A percentile compares a stretch with the other conserved stretches of the same genome.
phyloP scores from a whole-genome alignment of 2,329 filamentous ascomycete genomes.

The Xylaria sp. region DNA sequence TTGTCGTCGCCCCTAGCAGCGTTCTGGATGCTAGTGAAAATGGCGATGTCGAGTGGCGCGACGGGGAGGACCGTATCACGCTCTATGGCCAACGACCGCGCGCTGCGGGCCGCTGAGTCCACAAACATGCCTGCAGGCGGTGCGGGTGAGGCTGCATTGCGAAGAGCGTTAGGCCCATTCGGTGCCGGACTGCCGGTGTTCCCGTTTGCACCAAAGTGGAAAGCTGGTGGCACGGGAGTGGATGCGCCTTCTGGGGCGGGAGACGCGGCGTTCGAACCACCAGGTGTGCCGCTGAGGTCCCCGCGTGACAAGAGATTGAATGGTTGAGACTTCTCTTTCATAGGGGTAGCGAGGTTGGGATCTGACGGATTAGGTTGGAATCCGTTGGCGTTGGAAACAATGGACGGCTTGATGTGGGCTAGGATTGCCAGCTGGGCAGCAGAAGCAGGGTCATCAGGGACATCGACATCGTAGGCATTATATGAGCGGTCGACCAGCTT shows the following conservation, averaged over 20 bases:
- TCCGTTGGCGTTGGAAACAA: conserved; percentile 59
- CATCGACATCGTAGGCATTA: conserved; percentile 89
- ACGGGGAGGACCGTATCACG: conserved; percentile 84
- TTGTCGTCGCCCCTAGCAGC: conserved; percentile 90
- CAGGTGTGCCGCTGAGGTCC: conserved; percentile 79
- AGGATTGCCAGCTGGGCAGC: conserved; percentile 79
- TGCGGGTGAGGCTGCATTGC: conserved; percentile 47
- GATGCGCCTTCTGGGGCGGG: conserved; percentile 81
- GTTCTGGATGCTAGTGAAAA: conserved; percentile 88
- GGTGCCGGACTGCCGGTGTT: conserved; percentile 51
- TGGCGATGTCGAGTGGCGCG: conserved; percentile 86
- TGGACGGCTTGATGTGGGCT: conserved; percentile 68
- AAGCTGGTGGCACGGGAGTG: conserved; percentile 71
- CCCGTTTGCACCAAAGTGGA: conserved; percentile 65
- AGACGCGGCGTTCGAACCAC: conserved; percentile 86
- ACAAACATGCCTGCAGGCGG: conserved; percentile 60
- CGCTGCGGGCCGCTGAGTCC: conserved; percentile 61
- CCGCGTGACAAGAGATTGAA: conserved; percentile 77
- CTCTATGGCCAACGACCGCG: conserved; percentile 66
- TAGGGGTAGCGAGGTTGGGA: conserved; percentile 65
- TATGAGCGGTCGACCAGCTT: conserved; percentile 88
- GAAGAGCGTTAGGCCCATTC: conserved; percentile 52
- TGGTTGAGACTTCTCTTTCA: conserved; percentile 71
- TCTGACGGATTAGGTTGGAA: conserved; percentile 52
- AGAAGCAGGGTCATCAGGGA: conserved; percentile 88